Evolutionary conservation across 768 basidiomycete genomes (phyloP), one percentile per base, ranked within the genome.

Genomic region (Lactarius hengduanensis): DNA sequence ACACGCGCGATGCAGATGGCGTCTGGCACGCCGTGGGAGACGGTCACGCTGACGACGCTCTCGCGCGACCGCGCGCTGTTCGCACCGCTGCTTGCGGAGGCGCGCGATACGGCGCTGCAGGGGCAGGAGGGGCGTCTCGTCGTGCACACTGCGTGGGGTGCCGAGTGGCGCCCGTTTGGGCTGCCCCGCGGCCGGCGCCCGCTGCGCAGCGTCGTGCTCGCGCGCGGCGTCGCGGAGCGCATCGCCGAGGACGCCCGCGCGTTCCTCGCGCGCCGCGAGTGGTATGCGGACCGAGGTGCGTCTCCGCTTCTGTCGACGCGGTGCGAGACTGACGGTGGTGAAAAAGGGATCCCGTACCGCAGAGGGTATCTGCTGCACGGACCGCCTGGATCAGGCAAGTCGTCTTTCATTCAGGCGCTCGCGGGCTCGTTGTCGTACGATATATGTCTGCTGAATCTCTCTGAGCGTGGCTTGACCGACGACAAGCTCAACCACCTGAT

Each of bases 301-400:
- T 73, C 1, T 4, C 26, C 18, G 15, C 7, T 38, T 26, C 45
- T 22, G 11, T 16, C 4, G 26, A 40, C 56, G 8, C 40, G 60
- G 59, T 8, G 45, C 50, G 55, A 3, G 36, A 22, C 53, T 34
- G 55, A 38, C 61, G 62, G 16, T 4, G 30, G 30, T 40, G 67
- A 34, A 34, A 34, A 66, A 98, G 96, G 96, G 20, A 97, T 99
- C 66, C 97, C 97, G 0, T 99, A 98, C 74, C 88, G 97, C 28
- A 84, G 97, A 68, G 97, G 97, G 45, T 98, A 98, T 76, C 84
- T 99, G 11, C 79, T 99, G 18, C 86, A 98, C 72, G 97, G 97
- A 13, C 97, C 97, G 26, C 97, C 97, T 8, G 97, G 97, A 18
- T 97, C 95, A 0, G 97, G 97, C 58, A 99, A 99, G 75, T 96